Evolutionary conservation across 306 rosid genomes (phyloP).

Genomic region (Medicago truncatula): MtrunA17r5.0-ANR NC_053044.1:55768501-55769000

Average conservation of each 20-base stretch:
- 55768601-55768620: constrained; percentile 58
- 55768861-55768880: not conserved
- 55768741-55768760: not conserved
- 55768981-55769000: not conserved
- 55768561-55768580: not conserved
- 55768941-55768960: not conserved
- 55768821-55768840: too few species aligned
- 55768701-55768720: constrained; percentile 11
- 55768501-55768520: constrained; percentile 1
- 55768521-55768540: constrained; percentile 14
- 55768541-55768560: constrained; percentile 4
- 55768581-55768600: constrained; percentile 26
- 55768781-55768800: constrained; percentile 5
- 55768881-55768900: constrained; percentile 21
- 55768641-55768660: constrained; percentile 97
- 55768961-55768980: constrained; percentile 17
- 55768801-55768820: too few species aligned
- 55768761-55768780: constrained; percentile 22
- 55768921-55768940: not conserved
- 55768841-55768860: too few species aligned
- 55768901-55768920: constrained; percentile 14
- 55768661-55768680: constrained; percentile 99
- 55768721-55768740: constrained; percentile 12
- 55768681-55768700: constrained; percentile 50
- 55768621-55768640: constrained; percentile 97